Conservation (phyloP, 441 rosid genomes). For the Adansonia madagascariensis region DNA sequence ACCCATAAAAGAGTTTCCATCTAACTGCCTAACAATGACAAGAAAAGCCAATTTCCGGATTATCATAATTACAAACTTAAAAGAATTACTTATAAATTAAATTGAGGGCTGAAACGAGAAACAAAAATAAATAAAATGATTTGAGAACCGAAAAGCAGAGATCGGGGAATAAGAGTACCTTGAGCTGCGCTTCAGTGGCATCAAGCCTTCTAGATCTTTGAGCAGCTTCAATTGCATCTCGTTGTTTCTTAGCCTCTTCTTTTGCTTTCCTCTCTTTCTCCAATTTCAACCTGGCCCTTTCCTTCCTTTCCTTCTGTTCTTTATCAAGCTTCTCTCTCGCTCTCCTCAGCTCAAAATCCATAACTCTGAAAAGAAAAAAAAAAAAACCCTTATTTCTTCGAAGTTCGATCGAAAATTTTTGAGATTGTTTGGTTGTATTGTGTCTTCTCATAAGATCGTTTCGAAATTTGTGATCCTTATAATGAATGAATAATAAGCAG, state of each 20-base stretch:
- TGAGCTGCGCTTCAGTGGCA: slow-evolving; percentile 73
- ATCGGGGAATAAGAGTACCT: slow-evolving; percentile 45
- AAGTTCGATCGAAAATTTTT: neutral
- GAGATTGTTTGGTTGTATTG: neutral
- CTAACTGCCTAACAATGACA: neutral
- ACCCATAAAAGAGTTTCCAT: neutral
- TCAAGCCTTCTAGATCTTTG: slow-evolving; percentile 82
- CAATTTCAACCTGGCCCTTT: slow-evolving; percentile 63
- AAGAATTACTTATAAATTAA: neutral
- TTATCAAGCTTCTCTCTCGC: slow-evolving; percentile 91
- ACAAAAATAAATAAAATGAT: neutral
- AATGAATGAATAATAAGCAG: neutral
- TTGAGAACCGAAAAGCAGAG: neutral
- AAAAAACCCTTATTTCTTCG: neutral
- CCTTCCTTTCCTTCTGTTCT: slow-evolving; percentile 87
- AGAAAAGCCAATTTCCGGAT: neutral
- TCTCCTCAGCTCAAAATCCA: slow-evolving; percentile 93
- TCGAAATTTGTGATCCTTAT: neutral
- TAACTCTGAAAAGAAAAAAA: slow-evolving; percentile 23
- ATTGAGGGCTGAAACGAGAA: neutral
- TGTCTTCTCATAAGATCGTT: neutral
- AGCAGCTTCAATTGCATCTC: slow-evolving; percentile 83
- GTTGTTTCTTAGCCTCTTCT: slow-evolving; percentile 68
- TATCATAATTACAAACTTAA: neutral
- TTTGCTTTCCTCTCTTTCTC: slow-evolving; percentile 73